Evolutionary conservation across 352 stramenopile species (phyloP).

Genomic region (Pythium rhizo-oryzae): DNA sequence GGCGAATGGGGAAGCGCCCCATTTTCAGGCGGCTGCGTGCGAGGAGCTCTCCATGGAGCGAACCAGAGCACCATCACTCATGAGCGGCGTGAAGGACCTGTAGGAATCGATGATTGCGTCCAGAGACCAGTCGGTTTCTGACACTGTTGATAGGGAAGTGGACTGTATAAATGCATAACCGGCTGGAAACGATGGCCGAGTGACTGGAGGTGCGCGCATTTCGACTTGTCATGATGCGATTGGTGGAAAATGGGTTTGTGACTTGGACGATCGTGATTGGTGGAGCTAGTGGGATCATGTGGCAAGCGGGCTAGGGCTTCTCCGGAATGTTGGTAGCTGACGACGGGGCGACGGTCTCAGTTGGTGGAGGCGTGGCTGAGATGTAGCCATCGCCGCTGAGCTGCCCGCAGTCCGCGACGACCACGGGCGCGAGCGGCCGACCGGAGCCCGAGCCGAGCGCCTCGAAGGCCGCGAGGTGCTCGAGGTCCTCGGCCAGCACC

Average conservation of each 20-base stretch:
- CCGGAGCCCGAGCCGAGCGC: constrained; percentile 51
- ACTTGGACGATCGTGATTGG: constrained; percentile 34
- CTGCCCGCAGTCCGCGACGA: constrained; percentile 64
- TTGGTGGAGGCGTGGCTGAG: constrained; percentile 6
- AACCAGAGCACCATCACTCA: constrained; percentile 9
- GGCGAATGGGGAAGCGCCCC: constrained; percentile 12
- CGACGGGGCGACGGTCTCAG: background rate
- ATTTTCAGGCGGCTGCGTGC: background rate
- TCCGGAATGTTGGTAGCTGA: constrained; percentile 18
- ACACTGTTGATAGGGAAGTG: background rate
- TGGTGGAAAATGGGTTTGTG: constrained; percentile 39
- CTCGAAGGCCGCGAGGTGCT: constrained; percentile 51
- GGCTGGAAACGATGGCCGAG: background rate
- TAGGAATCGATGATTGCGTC: constrained; percentile 9
- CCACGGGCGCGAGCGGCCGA: constrained; percentile 46
- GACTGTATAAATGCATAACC: constrained; percentile 15
- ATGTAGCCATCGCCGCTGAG: constrained; percentile 48
- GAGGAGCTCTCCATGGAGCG: background rate
- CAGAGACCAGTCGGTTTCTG: background rate
- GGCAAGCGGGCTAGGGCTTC: constrained; percentile 7
- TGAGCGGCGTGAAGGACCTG: constrained; percentile 3
- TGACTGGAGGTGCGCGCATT: constrained; percentile 7
- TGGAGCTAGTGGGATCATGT: constrained; percentile 3
- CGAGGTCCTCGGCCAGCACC: constrained; percentile 83
- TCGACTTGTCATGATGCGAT: constrained; percentile 60